Evolutionary conservation across 768 basidiomycete species (phyloP).

Genomic region (Phanerochaete sordida): DNA sequence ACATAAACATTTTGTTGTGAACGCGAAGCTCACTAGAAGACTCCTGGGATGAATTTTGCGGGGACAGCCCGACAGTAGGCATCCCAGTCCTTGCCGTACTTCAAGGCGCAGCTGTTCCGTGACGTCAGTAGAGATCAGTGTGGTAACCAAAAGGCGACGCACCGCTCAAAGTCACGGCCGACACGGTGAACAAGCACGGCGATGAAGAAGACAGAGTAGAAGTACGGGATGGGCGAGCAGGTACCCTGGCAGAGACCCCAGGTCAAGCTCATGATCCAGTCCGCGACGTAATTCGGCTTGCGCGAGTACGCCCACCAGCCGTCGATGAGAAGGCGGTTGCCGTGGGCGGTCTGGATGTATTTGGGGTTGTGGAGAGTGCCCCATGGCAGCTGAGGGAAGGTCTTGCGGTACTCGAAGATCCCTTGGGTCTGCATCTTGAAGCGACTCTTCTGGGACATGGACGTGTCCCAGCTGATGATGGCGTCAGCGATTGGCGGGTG

Average conservation of each 20-base stretch:
- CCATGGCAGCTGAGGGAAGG: conserved; percentile 93
- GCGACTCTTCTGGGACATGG: conserved; percentile 95
- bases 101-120: conserved; percentile 62
- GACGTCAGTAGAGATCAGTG: not conserved
- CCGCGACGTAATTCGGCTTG: conserved; percentile 98
- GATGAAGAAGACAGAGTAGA: conserved; percentile 96
- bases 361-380: conserved; percentile 81
- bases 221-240: conserved; percentile 86
- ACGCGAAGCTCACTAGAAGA: conserved; percentile 52
- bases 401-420: conserved; percentile 76
- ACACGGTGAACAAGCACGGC: conserved; percentile 88
- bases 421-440: conserved; percentile 98
- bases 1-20: not conserved
- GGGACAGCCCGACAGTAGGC: conserved; percentile 83
- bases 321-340: conserved; percentile 85
- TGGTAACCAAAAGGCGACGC: conserved; percentile 16
- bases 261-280: conserved; percentile 81
- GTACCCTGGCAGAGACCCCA: conserved; percentile 82
- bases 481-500: conserved; percentile 32
- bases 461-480: conserved; percentile 64
- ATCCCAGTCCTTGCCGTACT: conserved; percentile 96
- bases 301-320: conserved; percentile 95
- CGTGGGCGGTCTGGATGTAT: conserved; percentile 91
- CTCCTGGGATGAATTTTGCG: conserved; percentile 84
- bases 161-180: conserved; percentile 93